Percentiles rank a stretch among this genome's conserved stretches.
phyloP scores from a whole-genome alignment of 2,329 filamentous ascomycete species.

The Nemania sp. region DNA sequence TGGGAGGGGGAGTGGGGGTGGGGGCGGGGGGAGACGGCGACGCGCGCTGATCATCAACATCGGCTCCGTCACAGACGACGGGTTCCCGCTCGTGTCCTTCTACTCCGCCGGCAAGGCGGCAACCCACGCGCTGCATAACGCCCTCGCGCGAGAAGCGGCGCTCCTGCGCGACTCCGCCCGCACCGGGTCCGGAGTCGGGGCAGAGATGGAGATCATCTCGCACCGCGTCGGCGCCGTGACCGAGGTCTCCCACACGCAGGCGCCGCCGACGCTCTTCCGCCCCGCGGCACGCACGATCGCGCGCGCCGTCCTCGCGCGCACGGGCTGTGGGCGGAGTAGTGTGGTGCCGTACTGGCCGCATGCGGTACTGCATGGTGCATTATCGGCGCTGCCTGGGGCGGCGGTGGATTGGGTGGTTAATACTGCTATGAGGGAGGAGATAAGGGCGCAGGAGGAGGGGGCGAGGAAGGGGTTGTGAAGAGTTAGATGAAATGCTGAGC shows the following conservation, averaged over 20 bases:
- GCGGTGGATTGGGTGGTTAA: slow-evolving; percentile 25
- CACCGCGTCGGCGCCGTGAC: slow-evolving; percentile 41
- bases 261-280: slow-evolving; percentile 31
- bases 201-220: slow-evolving; percentile 36
- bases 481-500: too few species aligned
- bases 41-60: slow-evolving; percentile 45
- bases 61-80: slow-evolving; percentile 39
- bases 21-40: not conserved
- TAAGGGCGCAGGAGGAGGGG: slow-evolving; percentile 16
- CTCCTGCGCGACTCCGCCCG: slow-evolving; percentile 29
- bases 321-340: slow-evolving; percentile 36
- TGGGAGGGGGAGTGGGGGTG: not conserved
- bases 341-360: slow-evolving; percentile 45
- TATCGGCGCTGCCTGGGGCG: slow-evolving; percentile 20
- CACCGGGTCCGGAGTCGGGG: slow-evolving; percentile 14
- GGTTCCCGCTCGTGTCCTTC: slow-evolving; percentile 42
- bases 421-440: slow-evolving; percentile 33
- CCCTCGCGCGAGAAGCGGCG: slow-evolving; percentile 54
- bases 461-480: slow-evolving; percentile 17
- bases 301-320: slow-evolving; percentile 36
- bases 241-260: slow-evolving; percentile 29
- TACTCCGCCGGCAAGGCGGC: slow-evolving; percentile 43
- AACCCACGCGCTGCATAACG: slow-evolving; percentile 34
- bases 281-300: slow-evolving; percentile 41
- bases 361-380: slow-evolving; percentile 34